phyloP scores from a whole-genome alignment of 2,329 filamentous ascomycete species.

The Colletotrichum sp. region DNA sequence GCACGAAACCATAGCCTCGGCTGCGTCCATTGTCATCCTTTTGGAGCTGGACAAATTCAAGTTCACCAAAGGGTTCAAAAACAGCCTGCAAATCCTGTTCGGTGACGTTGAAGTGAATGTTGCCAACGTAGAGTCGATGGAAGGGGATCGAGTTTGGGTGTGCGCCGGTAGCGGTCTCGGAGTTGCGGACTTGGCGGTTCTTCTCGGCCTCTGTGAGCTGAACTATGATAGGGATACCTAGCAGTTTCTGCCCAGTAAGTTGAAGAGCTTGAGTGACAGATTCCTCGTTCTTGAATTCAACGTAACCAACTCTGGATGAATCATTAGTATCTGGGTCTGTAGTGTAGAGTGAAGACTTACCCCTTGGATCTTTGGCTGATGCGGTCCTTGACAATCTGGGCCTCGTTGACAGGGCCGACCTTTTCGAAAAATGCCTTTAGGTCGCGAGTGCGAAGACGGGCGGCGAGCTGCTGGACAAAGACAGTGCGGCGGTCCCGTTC shows the following conservation, averaged over 20 bases:
- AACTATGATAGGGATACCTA: conserved; percentile 98
- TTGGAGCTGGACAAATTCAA: conserved; percentile 96
- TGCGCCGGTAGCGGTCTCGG: conserved; percentile 65
- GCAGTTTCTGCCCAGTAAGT: conserved; percentile 97
- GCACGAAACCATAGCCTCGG: conserved; percentile 97
- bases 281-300: conserved; percentile 97
- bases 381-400: conserved; percentile 97
- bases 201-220: conserved; percentile 99
- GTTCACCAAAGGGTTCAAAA: conserved; percentile 96
- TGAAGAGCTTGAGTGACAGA: conserved; percentile 92
- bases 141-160: conserved; percentile 89
- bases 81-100: conserved; percentile 95
- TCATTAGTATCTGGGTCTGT: conserved; percentile 37
- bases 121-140: conserved; percentile 97
- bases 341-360: conserved; percentile 59
- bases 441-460: conserved; percentile 89
- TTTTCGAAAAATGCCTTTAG: conserved; percentile 95
- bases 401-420: conserved; percentile 92
- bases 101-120: conserved; percentile 99
- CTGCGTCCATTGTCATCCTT: conserved; percentile 92
- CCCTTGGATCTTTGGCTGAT: conserved; percentile 98
- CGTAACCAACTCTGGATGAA: conserved; percentile 86
- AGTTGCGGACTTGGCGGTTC: conserved; percentile 91
- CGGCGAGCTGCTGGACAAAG: conserved; percentile 97
- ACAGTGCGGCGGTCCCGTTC: conserved; percentile 96